Percentiles rank a stretch among this genome's conserved stretches.
Evolutionary conservation across 1,139 yeast species (phyloP).

Genomic region (Candida neerlandica): DNA sequence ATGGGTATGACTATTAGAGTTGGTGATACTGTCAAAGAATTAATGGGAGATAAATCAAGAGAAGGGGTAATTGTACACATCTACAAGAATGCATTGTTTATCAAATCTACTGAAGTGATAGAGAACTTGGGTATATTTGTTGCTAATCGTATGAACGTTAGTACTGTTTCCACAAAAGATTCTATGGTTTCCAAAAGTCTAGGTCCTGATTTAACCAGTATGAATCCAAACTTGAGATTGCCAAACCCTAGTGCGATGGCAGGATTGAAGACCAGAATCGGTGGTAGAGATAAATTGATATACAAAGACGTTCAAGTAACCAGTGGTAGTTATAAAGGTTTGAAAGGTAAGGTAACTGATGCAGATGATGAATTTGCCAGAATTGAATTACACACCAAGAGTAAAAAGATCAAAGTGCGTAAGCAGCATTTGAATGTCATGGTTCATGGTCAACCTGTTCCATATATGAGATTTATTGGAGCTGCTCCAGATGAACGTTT

Average conservation of each 20-base stretch:
- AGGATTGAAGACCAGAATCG: constrained; percentile 55
- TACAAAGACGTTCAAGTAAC: constrained; percentile 86
- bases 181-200: constrained; percentile 56
- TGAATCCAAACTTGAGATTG: constrained; percentile 79
- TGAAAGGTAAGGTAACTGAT: constrained; percentile 90
- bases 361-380: constrained; percentile 91
- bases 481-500: constrained; percentile 27
- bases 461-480: constrained; percentile 79
- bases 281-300: constrained; percentile 79
- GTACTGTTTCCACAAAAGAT: constrained; percentile 83
- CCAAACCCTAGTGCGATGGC: constrained; percentile 48
- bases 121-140: constrained; percentile 95
- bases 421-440: constrained; percentile 76
- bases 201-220: constrained; percentile 71
- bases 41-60: constrained; percentile 61
- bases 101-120: constrained; percentile 73
- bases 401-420: constrained; percentile 82
- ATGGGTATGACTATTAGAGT: constrained; percentile 82
- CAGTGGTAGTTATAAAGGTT: constrained; percentile 91
- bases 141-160: constrained; percentile 71
- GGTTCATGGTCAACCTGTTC: constrained; percentile 65
- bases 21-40: constrained; percentile 90
- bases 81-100: constrained; percentile 75
- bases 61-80: constrained; percentile 89
- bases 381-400: constrained; percentile 90